Evolutionary conservation across 768 basidiomycete genomes (phyloP), one percentile per base, ranked within the genome.

Genomic region (Tephrocybe sp.): DNA sequence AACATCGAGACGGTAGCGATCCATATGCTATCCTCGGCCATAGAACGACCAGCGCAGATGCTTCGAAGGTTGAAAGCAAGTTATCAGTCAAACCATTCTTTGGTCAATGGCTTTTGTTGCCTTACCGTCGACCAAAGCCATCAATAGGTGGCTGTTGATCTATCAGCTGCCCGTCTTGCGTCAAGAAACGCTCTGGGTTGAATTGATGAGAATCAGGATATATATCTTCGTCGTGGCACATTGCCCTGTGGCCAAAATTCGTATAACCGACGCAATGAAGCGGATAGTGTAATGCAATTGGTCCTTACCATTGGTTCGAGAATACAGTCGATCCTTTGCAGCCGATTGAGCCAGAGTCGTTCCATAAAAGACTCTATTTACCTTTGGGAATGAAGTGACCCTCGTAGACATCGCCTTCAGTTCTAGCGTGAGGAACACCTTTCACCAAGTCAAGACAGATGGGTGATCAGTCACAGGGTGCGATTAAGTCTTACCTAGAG

Each of bases 121-220:
- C 11, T 18, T 19, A 51, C 50, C 50, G 43, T 44, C 43, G 42
- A 29, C 50, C 50, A 27, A 51, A 51, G 2, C 50, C 50, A 22
- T 38, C 45, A 11, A 33, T 38, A 31, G 50, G 41, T 23, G 42
- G 42, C 5, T 15, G 24, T 23, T 25, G 49, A 37, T 50, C 43
- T 16, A 37, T 29, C 16, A 40, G 5, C 34, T 29, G 8, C n/a
- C 42, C 43, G 40, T 51, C 43, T 25, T 9, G 3, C 15, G 42
- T 50, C 24, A 50, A 22, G 34, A 50, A 50, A 24, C 49, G 40
- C 22, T 50, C 49, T 27, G 49, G 49, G 15, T 30, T 44, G 29
- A 50, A 50, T 9, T 44, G 31, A 15, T 25, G 21, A 15, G 49
- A 34, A 11, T 50, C 37, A 18, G 49, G 21, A 15, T 42, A 42